Evolutionary conservation across 2,329 filamentous ascomycete species (phyloP).

Genomic region (Escovopsis sp.): DNA sequence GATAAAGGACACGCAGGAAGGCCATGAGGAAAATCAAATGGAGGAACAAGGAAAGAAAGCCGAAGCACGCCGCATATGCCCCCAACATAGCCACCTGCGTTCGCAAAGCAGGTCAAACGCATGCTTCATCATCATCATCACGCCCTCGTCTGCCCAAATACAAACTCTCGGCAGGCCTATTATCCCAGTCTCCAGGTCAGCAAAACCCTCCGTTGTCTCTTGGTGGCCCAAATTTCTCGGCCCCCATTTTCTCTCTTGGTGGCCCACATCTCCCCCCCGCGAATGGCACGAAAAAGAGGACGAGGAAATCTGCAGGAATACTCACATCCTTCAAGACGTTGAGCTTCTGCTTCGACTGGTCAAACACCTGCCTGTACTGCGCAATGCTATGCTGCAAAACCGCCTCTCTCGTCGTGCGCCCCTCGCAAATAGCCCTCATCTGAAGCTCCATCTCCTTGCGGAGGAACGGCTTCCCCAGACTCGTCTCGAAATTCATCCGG

Average conservation of each 20-base stretch:
- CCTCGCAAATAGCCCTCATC: conserved; percentile 94
- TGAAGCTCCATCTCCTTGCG: conserved; percentile 95
- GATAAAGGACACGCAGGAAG: no score
- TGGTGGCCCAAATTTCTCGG: no score
- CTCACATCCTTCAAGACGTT: conserved; percentile 47
- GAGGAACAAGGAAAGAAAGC: no score
- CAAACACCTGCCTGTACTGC: conserved; percentile 76
- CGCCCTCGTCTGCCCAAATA: conserved; percentile 11
- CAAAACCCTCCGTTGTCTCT: no score
- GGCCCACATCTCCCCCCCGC: neutral
- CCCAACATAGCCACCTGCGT: no score
- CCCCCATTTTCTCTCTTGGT: neutral
- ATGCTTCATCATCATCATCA: no score
- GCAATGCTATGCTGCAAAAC: conserved; percentile 73
- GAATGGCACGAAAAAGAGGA: neutral
- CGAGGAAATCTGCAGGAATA: conserved; percentile 6
- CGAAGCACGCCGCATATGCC: no score
- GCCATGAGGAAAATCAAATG: no score
- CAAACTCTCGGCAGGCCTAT: conserved; percentile 25
- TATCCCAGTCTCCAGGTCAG: neutral
- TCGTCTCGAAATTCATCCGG: conserved; percentile 81
- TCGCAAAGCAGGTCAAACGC: no score
- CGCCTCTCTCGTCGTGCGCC: conserved; percentile 54
- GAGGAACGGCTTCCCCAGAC: conserved; percentile 86
- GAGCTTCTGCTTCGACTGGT: conserved; percentile 64